Evolutionary conservation across 768 basidiomycete species (phyloP), one percentile per base, ranked within the genome.

Genomic region (Trametes elegans): DNA sequence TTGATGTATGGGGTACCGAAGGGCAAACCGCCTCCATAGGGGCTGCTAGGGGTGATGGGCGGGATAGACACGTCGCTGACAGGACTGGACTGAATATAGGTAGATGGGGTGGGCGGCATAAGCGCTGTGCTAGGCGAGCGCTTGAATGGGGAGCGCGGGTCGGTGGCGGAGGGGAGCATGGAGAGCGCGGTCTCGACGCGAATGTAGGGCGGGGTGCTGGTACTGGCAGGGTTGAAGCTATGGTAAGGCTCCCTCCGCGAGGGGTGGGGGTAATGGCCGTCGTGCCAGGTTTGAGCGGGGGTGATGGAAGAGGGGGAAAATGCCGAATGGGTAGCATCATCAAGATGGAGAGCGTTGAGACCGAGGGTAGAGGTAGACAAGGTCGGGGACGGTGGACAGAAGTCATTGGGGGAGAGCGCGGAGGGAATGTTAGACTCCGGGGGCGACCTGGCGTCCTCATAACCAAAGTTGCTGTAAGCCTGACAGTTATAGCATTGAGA

Each of bases 161-260:
- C 38, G 11, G 49, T 38, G 16, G 42, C 28, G 7, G 44, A 10
- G 23, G 24, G 18, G 34, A 13, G 28, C 24, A 32, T n/a, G 19
- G 41, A 28, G 19, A 29, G 19, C n/a, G 7, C 27, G 10, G 60
- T 62, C 21, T 58, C 49, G 41, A 62, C 32, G 14, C 45, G 56
- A 10, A 62, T 62, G 27, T 28, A 40, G 39, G 57, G 60, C n/a
- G 35, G 13, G 9, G 13, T 7, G 3, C 40, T 42, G 40, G 26
- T 13, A 23, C 23, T 18, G 21, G 43, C 6, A 19, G 9, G 18
- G 27, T 32, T n/a, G 11, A 26, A 10, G 24, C 24, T 24, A 24
- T 34, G 29, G 38, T 5, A 2, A 11, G 19, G 38, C 21, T 19
- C 7, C n/a, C n/a, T n/a, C n/a, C n/a, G n/a, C n/a, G n/a, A n/a